These are phyloP conservation scores for Blastosporella zonata DNA, from an alignment of 1,284 basidiomycete species.

Conservation along the genomic window DNA sequence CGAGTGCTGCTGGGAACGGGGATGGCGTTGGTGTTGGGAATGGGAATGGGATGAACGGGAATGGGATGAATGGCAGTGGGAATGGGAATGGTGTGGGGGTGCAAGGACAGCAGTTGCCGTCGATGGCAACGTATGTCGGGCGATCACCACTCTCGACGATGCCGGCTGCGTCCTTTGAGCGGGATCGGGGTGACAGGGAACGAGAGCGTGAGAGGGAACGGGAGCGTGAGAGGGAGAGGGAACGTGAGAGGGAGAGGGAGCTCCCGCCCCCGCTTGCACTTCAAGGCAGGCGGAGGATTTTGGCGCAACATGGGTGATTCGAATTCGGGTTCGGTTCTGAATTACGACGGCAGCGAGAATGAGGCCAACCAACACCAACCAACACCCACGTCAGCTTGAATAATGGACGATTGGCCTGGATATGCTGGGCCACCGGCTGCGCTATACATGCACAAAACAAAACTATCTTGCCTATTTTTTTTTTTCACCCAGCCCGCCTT, in stretches of 20 bases:
- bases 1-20: not conserved
- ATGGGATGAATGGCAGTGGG: not conserved
- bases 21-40: not conserved
- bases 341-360: not conserved
- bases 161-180: constrained; percentile 52
- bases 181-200: constrained; percentile 40
- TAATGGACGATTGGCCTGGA: constrained; percentile 4
- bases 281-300: constrained; percentile 34
- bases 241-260: constrained; percentile 24
- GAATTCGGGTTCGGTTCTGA: too few relatives aligned
- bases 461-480: too few relatives aligned
- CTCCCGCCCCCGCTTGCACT: constrained; percentile 35
- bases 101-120: constrained; percentile 3
- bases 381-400: not conserved
- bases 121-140: constrained; percentile 7
- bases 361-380: not conserved
- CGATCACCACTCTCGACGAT: constrained; percentile 33
- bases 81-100: constrained; percentile 11
- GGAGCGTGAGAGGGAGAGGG: constrained; percentile 29
- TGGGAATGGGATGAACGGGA: not conserved
- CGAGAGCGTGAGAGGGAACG: constrained; percentile 36
- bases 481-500: not conserved
- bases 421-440: not conserved
- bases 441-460: not conserved
- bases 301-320: constrained; percentile 33